A percentile compares a stretch with the other conserved stretches of the same genome.
Evolutionary conservation across 83 land plant genomes (phyloP).

Genomic region (Picea mariana): DNA sequence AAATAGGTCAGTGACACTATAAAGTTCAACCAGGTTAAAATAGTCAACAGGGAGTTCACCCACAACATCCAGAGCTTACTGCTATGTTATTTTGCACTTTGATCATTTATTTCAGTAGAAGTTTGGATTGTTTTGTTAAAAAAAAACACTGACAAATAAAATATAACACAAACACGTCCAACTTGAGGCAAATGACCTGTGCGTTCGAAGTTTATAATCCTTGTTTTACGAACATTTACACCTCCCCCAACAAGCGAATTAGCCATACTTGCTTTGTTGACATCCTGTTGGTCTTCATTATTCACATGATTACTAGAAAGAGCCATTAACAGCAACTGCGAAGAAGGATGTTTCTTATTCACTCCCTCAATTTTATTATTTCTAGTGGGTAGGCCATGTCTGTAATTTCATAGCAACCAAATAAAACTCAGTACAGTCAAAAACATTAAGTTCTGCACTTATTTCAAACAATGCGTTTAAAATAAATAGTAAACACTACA

Average conservation of each 20-base stretch:
- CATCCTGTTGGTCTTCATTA: conserved; percentile 72
- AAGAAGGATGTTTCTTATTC: conserved; percentile 41
- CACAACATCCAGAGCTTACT: neutral
- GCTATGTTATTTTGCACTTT: too few species aligned
- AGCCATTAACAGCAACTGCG: conserved; percentile 30
- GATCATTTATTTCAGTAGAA: too few species aligned
- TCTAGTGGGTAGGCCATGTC: conserved; percentile 65
- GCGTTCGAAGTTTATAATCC: conserved; percentile 55
- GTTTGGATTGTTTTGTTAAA: too few species aligned
- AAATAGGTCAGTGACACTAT: too few species aligned
- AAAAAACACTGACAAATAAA: neutral
- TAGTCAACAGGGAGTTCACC: too few species aligned
- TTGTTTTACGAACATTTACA: conserved; percentile 71
- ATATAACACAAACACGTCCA: neutral
- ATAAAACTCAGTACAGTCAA: neutral
- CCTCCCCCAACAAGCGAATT: conserved; percentile 77
- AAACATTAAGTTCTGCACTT: neutral
- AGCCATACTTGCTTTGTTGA: conserved; percentile 53
- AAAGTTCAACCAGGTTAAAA: too few species aligned
- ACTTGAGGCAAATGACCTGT: conserved; percentile 56
- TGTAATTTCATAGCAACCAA: conserved; percentile 28
- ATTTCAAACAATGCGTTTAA: neutral
- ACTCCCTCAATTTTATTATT: conserved; percentile 62
- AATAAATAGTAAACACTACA: too few species aligned
- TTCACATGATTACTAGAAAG: conserved; percentile 27